phyloP scores from a whole-genome alignment of 257 asterid genomes.

The Solanum medicagineum region DNA sequence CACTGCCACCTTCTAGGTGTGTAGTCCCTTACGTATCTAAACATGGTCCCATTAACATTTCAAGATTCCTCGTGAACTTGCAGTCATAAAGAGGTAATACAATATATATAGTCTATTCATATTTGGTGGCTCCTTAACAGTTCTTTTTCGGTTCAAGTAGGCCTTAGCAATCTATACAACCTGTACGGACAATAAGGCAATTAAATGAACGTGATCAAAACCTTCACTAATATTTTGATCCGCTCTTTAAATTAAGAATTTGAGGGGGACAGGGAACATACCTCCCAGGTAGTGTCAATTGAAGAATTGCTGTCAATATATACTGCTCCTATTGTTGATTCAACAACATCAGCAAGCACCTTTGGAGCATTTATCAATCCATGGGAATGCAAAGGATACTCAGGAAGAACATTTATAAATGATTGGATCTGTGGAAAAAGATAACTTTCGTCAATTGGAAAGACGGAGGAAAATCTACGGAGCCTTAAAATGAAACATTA shows the following conservation, averaged over 20 bases:
- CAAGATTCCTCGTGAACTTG: background rate
- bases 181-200: background rate
- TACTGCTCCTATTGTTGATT: conserved; percentile 81
- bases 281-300: conserved; percentile 71
- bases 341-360: conserved; percentile 80
- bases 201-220: background rate
- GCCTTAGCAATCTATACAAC: background rate
- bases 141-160: background rate
- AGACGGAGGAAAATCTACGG: background rate
- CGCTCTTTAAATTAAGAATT: background rate
- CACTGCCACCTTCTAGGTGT: no score
- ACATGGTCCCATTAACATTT: no score
- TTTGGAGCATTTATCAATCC: conserved; percentile 74
- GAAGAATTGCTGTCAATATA: conserved; percentile 59
- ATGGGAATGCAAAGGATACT: conserved; percentile 67
- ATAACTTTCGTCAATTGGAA: background rate
- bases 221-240: background rate
- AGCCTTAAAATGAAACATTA: background rate
- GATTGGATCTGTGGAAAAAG: conserved; percentile 41
- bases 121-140: background rate
- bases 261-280: background rate
- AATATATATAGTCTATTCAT: background rate
- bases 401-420: conserved; percentile 48
- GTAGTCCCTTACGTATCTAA: no score
- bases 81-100: background rate